These are phyloP conservation scores for Entonaema liquescens DNA, from an alignment of 495 filamentous ascomycete species.

Conservation along the genomic window DNA sequence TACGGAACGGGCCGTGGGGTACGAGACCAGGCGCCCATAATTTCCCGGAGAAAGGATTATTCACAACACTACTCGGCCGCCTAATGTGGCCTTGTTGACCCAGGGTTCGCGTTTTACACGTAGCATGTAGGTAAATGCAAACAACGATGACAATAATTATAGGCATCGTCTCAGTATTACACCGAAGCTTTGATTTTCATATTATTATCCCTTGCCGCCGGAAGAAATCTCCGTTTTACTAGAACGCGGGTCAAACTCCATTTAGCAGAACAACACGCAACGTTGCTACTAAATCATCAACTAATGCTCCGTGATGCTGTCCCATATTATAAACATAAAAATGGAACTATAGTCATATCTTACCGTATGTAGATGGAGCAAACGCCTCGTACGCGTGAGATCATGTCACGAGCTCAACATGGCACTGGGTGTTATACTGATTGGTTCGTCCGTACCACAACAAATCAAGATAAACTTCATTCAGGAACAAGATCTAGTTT, in stretches of 20 bases:
- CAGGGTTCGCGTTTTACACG: constrained; percentile 30
- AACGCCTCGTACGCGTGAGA: constrained; percentile 14
- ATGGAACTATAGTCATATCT: constrained; percentile 2
- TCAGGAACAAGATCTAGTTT: constrained; percentile 4
- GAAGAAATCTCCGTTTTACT: constrained; percentile 14
- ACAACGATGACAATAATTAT: constrained; percentile 16
- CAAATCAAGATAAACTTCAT: background rate
- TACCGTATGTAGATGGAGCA: constrained; percentile 11
- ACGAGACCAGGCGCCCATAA: constrained; percentile 30
- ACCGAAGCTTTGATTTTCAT: constrained; percentile 17
- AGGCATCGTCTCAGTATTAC: constrained; percentile 15
- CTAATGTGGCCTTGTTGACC: constrained; percentile 33
- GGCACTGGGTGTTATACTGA: constrained; percentile 2
- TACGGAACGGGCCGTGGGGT: constrained; percentile 42
- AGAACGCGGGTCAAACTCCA: constrained; percentile 12
- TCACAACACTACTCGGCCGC: constrained; percentile 35
- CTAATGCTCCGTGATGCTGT: constrained; percentile 11
- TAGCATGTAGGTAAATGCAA: constrained; percentile 27
- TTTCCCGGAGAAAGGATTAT: constrained; percentile 31
- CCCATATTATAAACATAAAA: constrained; percentile 3
- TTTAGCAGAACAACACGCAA: constrained; percentile 25
- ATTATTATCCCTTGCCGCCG: constrained; percentile 32
- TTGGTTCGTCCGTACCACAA: constrained; percentile 5
- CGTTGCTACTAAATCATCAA: constrained; percentile 10
- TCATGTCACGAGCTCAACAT: constrained; percentile 7